These are phyloP conservation scores for Globisporangium emineosum DNA, from an alignment of 352 stramenopile species.

Conservation along the genomic window DNA sequence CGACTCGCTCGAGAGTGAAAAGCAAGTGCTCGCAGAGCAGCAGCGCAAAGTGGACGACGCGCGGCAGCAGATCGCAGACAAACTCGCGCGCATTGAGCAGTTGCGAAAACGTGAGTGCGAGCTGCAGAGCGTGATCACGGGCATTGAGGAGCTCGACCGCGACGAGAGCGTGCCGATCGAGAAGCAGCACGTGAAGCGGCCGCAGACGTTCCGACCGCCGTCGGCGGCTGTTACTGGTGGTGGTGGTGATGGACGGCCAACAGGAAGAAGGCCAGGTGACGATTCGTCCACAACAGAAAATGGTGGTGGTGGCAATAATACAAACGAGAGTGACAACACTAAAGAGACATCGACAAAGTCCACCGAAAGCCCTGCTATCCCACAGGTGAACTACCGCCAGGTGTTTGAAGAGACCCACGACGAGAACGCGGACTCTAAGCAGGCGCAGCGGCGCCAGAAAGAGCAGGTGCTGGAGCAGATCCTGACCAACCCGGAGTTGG, in stretches of 20 bases:
- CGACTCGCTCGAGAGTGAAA: slow-evolving; percentile 25
- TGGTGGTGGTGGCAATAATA: slow-evolving; percentile 7
- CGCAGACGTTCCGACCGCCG: slow-evolving; percentile 26
- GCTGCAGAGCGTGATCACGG: slow-evolving; percentile 52
- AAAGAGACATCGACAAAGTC: slow-evolving; percentile 9
- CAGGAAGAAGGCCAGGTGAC: not conserved
- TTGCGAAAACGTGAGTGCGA: slow-evolving; percentile 22
- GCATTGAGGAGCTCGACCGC: slow-evolving; percentile 60
- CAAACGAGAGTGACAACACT: slow-evolving; percentile 13
- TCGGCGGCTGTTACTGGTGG: slow-evolving; percentile 23
- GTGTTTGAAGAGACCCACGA: slow-evolving; percentile 40
- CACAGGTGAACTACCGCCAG: slow-evolving; percentile 30
- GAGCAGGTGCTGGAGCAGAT: slow-evolving; percentile 49
- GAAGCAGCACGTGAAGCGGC: slow-evolving; percentile 59
- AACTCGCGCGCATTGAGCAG: slow-evolving; percentile 8
- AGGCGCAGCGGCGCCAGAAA: slow-evolving; percentile 31
- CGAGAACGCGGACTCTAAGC: slow-evolving; percentile 11
- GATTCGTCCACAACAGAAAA: not conserved
- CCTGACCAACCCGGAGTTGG: slow-evolving; percentile 38
- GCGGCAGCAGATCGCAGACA: slow-evolving; percentile 18
- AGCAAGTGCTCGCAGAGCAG: slow-evolving; percentile 23
- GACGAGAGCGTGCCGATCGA: slow-evolving; percentile 51
- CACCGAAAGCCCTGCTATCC: not conserved
- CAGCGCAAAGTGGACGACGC: slow-evolving; percentile 18
- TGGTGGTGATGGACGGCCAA: not conserved